Percentiles rank a stretch among this genome's conserved stretches.
Evolutionary conservation across 2,329 filamentous ascomycete species (phyloP).

Genomic region (Pseudocercospora pini-densiflorae): DNA sequence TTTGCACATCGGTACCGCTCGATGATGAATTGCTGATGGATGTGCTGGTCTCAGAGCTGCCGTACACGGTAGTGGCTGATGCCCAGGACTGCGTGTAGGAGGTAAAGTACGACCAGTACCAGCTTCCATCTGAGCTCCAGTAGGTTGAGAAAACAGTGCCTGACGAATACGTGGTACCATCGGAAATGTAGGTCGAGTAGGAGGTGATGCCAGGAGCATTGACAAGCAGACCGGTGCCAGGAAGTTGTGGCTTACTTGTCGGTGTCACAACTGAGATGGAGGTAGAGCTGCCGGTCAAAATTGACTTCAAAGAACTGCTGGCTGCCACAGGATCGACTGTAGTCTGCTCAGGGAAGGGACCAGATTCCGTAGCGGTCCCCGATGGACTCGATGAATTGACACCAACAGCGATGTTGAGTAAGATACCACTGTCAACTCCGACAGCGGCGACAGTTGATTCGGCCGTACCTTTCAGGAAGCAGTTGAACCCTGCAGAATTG

Average conservation of each 20-base stretch:
- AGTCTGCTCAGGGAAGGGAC: constrained; percentile 30
- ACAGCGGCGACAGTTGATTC: constrained; percentile 31
- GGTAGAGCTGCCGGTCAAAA: constrained; percentile 36
- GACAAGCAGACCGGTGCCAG: constrained; percentile 29
- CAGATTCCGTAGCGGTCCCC: constrained; percentile 33
- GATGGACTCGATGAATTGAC: constrained; percentile 25
- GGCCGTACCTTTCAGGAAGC: constrained; percentile 38
- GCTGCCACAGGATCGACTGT: constrained; percentile 27
- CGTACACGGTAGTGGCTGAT: constrained; percentile 35
- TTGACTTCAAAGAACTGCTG: constrained; percentile 35
- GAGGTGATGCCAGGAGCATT: constrained; percentile 25
- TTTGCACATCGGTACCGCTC: constrained; percentile 18
- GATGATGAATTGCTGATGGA: constrained; percentile 27
- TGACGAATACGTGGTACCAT: constrained; percentile 38
- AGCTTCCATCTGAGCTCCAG: constrained; percentile 30
- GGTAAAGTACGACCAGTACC: constrained; percentile 38
- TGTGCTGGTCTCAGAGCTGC: constrained; percentile 28
- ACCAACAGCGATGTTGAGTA: constrained; percentile 37
- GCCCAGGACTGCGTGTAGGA: constrained; percentile 36
- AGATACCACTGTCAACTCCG: constrained; percentile 37
- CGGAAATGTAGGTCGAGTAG: constrained; percentile 37
- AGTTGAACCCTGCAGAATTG: constrained; percentile 34
- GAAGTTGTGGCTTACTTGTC: constrained; percentile 24
- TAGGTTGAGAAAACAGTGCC: constrained; percentile 37
- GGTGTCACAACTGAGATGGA: constrained; percentile 37